Evolutionary conservation across 495 filamentous ascomycete species (phyloP).

Genomic region (Daldinia grandis): DNA sequence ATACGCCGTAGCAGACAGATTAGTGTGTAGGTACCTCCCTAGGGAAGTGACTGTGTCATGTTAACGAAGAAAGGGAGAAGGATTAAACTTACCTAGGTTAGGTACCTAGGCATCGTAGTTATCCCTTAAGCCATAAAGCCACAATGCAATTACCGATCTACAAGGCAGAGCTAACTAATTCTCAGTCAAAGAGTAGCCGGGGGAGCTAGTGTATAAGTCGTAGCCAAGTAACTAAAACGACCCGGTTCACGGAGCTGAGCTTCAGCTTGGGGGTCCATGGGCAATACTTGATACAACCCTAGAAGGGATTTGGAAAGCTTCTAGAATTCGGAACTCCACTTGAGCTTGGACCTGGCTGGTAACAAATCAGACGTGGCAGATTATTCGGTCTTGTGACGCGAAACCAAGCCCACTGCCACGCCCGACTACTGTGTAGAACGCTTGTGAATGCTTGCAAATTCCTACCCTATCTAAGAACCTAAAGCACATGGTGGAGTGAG

Average conservation of each 20-base stretch:
- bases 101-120: not conserved
- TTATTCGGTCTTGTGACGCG: conserved; percentile 2
- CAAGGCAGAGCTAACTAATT: not conserved
- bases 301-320: conserved; percentile 6
- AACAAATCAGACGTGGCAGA: not conserved
- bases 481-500: not conserved
- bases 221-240: not conserved
- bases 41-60: not conserved
- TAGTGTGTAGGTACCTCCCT: no score
- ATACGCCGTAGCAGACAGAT: not conserved
- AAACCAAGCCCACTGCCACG: not conserved
- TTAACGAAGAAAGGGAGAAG: not conserved
- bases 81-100: not conserved
- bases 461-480: no score
- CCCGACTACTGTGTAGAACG: not conserved
- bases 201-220: not conserved
- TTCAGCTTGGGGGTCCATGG: conserved; percentile 22
- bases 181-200: no score
- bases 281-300: conserved; percentile 2
- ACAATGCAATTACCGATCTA: not conserved
- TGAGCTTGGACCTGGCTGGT: not conserved
- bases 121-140: not conserved
- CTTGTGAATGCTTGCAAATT: not conserved
- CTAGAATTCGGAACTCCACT: conserved; percentile 16
- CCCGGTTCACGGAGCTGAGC: conserved; percentile 3